Conservation (phyloP, 208 protist genomes). For the Angomonas ambiguus region DNA sequence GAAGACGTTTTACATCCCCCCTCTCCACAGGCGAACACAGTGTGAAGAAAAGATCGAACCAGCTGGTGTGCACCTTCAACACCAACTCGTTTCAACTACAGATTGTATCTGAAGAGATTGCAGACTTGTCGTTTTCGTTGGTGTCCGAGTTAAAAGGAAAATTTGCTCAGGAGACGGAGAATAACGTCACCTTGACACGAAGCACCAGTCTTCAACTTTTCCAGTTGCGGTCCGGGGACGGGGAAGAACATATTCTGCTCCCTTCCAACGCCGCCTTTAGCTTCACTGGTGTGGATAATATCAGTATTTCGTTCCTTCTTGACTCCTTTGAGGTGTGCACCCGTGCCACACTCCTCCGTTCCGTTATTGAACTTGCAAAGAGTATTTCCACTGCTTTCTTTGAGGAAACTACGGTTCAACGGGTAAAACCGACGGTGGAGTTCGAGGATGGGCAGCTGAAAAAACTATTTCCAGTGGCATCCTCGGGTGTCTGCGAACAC, state of each 20-base stretch:
- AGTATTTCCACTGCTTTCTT: constrained; percentile 61
- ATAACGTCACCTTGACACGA: constrained; percentile 31
- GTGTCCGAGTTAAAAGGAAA: constrained; percentile 31
- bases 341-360: constrained; percentile 55
- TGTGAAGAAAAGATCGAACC: constrained; percentile 24
- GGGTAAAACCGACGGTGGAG: constrained; percentile 39
- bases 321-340: constrained; percentile 58
- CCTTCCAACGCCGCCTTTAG: constrained; percentile 47
- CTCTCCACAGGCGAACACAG: constrained; percentile 5
- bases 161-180: constrained; percentile 45
- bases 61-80: constrained; percentile 29
- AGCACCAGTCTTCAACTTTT: constrained; percentile 35
- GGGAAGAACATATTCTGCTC: constrained; percentile 60
- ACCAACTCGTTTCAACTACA: constrained; percentile 37
- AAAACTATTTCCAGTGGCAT: constrained; percentile 31
- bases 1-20: neutral
- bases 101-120: constrained; percentile 66
- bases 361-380: constrained; percentile 58
- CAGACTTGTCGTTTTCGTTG: constrained; percentile 50
- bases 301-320: constrained; percentile 45
- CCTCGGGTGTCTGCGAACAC: constrained; percentile 50
- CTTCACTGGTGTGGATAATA: constrained; percentile 55
- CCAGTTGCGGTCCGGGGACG: constrained; percentile 47
- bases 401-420: constrained; percentile 43
- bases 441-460: constrained; percentile 48